Conservation (phyloP, 495 filamentous ascomycete species). For the Gamarada debralockiae region DNA sequence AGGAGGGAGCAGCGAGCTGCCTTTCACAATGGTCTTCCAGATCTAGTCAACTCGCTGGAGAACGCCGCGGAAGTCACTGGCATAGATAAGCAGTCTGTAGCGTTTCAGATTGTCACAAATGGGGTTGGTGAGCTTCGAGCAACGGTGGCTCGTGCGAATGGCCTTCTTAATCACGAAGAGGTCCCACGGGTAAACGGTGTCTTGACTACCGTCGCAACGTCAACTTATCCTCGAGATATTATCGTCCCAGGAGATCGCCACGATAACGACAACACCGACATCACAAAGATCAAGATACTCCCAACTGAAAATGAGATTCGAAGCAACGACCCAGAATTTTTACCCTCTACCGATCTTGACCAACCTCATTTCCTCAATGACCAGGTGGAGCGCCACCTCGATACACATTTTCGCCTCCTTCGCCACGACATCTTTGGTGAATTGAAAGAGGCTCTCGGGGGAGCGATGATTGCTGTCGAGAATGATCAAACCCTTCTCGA, state of each 20-base stretch:
- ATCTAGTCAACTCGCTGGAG: slow-evolving; percentile 12
- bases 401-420: slow-evolving; percentile 66
- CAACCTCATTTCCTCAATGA: slow-evolving; percentile 53
- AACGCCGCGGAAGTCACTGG: slow-evolving; percentile 3
- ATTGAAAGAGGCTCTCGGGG: slow-evolving; percentile 44
- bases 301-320: slow-evolving; percentile 61
- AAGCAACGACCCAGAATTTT: slow-evolving; percentile 49
- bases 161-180: slow-evolving; percentile 2
- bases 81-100: not conserved
- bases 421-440: slow-evolving; percentile 62
- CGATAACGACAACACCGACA: slow-evolving; percentile 61
- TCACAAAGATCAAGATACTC: slow-evolving; percentile 57
- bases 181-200: not conserved
- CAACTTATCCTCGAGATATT: slow-evolving; percentile 10
- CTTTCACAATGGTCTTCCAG: slow-evolving; percentile 13
- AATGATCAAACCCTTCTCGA: slow-evolving; percentile 1
- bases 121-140: slow-evolving; percentile 7
- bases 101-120: slow-evolving; percentile 6
- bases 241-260: slow-evolving; percentile 47
- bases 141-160: slow-evolving; percentile 12
- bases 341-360: slow-evolving; percentile 48
- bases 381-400: slow-evolving; percentile 56
- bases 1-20: slow-evolving; percentile 12
- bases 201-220: slow-evolving; percentile 4
- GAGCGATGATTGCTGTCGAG: not conserved